A percentile compares a stretch with the other conserved stretches of the same genome.
Evolutionary conservation across 148 eudicot species (phyloP).

Genomic region (Cornus controversa): DNA sequence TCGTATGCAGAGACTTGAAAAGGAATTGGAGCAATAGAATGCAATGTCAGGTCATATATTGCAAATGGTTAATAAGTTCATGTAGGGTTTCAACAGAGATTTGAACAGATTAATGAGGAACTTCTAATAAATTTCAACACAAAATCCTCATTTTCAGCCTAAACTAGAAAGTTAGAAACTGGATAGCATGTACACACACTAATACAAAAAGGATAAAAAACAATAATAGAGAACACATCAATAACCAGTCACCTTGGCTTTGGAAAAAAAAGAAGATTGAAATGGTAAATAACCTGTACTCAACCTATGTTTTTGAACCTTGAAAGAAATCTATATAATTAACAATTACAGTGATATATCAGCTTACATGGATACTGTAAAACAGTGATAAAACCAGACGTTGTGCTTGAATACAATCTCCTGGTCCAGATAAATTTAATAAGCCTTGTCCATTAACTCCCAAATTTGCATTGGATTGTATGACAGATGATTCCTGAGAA

Average conservation of each 20-base stretch:
- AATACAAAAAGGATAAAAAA: not conserved
- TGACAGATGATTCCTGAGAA: slow-evolving; percentile 81
- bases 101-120: not conserved
- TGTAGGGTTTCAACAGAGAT: not conserved
- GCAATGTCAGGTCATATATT: not conserved
- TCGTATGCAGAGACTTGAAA: not conserved
- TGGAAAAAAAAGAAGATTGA: not conserved
- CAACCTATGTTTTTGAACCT: not conserved
- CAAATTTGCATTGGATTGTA: slow-evolving; percentile 85
- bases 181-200: not conserved
- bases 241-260: not conserved
- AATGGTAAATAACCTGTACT: not conserved
- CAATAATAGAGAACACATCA: not conserved
- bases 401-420: slow-evolving; percentile 92
- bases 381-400: slow-evolving; percentile 85
- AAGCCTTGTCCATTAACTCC: slow-evolving; percentile 98
- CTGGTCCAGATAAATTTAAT: slow-evolving; percentile 86
- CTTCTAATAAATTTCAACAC: not conserved
- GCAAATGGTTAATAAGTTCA: not conserved
- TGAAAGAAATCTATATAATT: not conserved
- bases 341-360: not conserved
- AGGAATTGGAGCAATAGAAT: not conserved
- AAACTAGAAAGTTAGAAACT: not conserved
- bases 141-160: not conserved
- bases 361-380: slow-evolving; percentile 86